Evolutionary conservation across 352 stramenopile genomes (phyloP), one percentile per base, ranked within the genome.

Genomic region (Globisporangium uncinulatum): DNA sequence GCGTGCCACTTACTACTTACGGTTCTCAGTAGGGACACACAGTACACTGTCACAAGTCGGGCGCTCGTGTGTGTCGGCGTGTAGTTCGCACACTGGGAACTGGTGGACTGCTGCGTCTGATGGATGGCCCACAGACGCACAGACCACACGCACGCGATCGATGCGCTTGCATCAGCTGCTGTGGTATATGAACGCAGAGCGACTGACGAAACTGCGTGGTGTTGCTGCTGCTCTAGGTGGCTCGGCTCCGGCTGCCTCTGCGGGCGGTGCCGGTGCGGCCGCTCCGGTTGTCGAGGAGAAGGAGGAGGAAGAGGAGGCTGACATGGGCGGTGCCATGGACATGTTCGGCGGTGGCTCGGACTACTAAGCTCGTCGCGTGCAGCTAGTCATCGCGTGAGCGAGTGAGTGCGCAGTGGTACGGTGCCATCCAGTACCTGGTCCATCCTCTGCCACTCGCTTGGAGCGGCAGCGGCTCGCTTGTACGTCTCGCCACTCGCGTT

Each of bases 291-390:
- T 71, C 49, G 80, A 87, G 66, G 74, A 92, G 71, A 83, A 86
- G 66, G 81, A 92, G 62, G 86, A 95, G 58, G 86, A 95, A 69
- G 83, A 93, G 67, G 83, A 95, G 70, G 81, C 82, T 59, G 85
- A 92, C 79, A 74, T 92, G 54, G 83, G 81, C 58, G 83, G 70
- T 55, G 79, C 70, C 73, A 89, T 89, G 79, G 82, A 92, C 76
- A 94, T 94, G 83, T 94, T 95, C 73, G 83, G 81, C 65, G 86
- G 79, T 64, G 79, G 80, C 63, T 74, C 79, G 62, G 83, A 95
- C 78, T 95, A 95, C 70, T 89, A 92, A 84, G 72, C 47, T 19
- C 32, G 54, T 51, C 48, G 29, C 48, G 4, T 4, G 7, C 34
- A 31, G 34, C 44, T 59, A 36, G 20, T 56, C n/a, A 5, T 32